Evolutionary conservation across 306 rosid genomes (phyloP).

Genomic region (Cucumis cinereus): DNA sequence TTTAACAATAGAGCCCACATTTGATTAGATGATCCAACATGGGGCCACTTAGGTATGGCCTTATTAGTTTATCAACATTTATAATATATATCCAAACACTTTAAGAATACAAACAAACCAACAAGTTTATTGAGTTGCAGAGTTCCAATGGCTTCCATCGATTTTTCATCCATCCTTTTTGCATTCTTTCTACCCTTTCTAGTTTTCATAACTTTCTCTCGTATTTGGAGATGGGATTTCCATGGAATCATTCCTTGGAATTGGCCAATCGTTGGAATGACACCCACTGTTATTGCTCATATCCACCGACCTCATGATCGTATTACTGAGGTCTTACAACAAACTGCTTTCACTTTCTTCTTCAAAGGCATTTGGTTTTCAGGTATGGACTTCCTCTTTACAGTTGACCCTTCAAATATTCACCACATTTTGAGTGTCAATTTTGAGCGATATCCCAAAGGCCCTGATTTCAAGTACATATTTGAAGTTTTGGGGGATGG

Average conservation of each 20-base stretch:
- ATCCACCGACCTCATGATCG: slow-evolving; percentile 9
- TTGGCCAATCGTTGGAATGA: slow-evolving; percentile 33
- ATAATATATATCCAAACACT: too few species aligned
- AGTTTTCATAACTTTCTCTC: background rate
- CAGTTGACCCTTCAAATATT: too few species aligned
- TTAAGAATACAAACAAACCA: too few species aligned
- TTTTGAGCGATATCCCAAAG: too few species aligned
- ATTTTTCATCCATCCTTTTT: background rate
- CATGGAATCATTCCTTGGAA: background rate
- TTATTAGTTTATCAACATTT: too few species aligned
- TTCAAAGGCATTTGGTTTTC: background rate
- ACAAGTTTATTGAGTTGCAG: background rate
- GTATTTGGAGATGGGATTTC: too few species aligned
- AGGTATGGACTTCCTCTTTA: too few species aligned
- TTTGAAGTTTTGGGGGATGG: slow-evolving; percentile 28
- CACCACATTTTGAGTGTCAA: too few species aligned
- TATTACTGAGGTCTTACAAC: background rate
- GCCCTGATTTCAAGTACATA: background rate
- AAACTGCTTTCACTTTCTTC: slow-evolving; percentile 8
- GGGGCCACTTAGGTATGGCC: too few species aligned
- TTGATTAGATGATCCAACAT: too few species aligned
- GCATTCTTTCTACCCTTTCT: background rate
- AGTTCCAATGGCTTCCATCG: background rate
- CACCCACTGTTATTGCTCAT: slow-evolving; percentile 6
- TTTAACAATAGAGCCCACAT: too few species aligned